Percentiles rank a stretch among this genome's conserved stretches.
Evolutionary conservation across 345 rosid genomes (phyloP).

Genomic region (Excoecaria cochinchinensis): DNA sequence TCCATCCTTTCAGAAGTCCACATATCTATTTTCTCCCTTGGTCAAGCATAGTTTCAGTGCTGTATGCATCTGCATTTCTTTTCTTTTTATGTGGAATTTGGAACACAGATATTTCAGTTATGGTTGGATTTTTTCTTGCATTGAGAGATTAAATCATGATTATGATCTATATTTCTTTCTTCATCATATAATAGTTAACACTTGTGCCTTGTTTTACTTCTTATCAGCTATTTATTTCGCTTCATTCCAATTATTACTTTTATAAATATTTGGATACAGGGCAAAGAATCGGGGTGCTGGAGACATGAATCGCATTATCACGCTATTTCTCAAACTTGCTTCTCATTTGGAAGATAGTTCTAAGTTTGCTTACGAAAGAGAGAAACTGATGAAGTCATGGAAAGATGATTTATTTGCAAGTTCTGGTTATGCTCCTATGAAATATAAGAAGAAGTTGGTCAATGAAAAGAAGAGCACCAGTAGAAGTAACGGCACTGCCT

Average conservation of each 20-base stretch:
- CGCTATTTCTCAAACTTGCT: slow-evolving; percentile 83
- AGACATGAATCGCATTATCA: slow-evolving; percentile 69
- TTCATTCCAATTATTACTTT: slow-evolving; percentile 15
- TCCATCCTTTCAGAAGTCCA: not conserved
- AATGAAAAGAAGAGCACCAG: slow-evolving; percentile 63
- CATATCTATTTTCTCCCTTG: not conserved
- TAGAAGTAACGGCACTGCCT: slow-evolving; percentile 58
- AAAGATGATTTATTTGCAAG: slow-evolving; percentile 63
- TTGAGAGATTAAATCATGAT: not conserved
- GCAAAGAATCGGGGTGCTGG: slow-evolving; percentile 73
- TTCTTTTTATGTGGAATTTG: not conserved
- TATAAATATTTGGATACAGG: slow-evolving; percentile 41
- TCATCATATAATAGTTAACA: not conserved
- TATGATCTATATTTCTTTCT: not conserved
- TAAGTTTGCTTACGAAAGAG: slow-evolving; percentile 70
- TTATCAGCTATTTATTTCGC: not conserved
- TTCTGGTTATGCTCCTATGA: slow-evolving; percentile 47
- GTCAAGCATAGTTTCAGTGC: not conserved
- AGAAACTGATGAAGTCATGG: slow-evolving; percentile 78
- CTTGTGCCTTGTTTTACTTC: not conserved
- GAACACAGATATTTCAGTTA: not conserved
- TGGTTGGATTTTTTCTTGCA: not conserved
- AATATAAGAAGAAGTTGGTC: slow-evolving; percentile 60
- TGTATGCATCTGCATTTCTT: not conserved
- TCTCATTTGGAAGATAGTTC: slow-evolving; percentile 84